phyloP scores from a whole-genome alignment of 805 yeast species.

The Metschnikowia reukaufii region DNA sequence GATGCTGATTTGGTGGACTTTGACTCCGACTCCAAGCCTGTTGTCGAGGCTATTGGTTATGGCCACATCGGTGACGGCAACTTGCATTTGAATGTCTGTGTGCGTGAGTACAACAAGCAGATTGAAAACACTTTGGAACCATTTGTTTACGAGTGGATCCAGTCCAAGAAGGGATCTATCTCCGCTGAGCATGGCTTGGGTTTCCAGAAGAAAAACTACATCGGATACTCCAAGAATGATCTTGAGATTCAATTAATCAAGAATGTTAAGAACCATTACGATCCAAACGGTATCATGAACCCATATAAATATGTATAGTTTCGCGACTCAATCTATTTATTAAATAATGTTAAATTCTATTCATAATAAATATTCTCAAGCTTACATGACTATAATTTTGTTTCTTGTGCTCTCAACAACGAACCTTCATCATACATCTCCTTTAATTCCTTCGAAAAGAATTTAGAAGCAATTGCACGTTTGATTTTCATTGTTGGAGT shows the following conservation, averaged over 20 bases:
- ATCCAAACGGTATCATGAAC: slow-evolving; percentile 89
- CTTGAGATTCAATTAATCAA: slow-evolving; percentile 73
- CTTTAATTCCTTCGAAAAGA: slow-evolving; percentile 19
- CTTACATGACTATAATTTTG: slow-evolving; percentile 22
- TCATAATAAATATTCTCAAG: too few species aligned
- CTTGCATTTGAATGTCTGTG: slow-evolving; percentile 89
- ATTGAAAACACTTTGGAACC: slow-evolving; percentile 88
- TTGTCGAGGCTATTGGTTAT: slow-evolving; percentile 86
- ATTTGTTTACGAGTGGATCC: slow-evolving; percentile 89
- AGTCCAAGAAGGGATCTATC: slow-evolving; percentile 74
- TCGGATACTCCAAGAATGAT: slow-evolving; percentile 78
- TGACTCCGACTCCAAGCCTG: slow-evolving; percentile 69
- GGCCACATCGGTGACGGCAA: slow-evolving; percentile 99
- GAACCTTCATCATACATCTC: slow-evolving; percentile 29
- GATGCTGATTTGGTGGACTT: slow-evolving; percentile 58
- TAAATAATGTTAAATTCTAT: too few species aligned
- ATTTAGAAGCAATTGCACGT: slow-evolving; percentile 35
- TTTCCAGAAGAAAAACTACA: slow-evolving; percentile 89
- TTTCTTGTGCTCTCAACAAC: slow-evolving; percentile 26
- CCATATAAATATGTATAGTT: slow-evolving; percentile 79
- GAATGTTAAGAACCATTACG: slow-evolving; percentile 75
- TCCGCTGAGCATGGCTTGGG: slow-evolving; percentile 98
- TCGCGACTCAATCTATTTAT: background rate
- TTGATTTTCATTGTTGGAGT: slow-evolving; percentile 65
- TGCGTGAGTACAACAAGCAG: slow-evolving; percentile 73